These are phyloP conservation scores for Musa troglodytarum DNA, from an alignment of 176 grass and related monocot species.

Conservation along the genomic window DNA sequence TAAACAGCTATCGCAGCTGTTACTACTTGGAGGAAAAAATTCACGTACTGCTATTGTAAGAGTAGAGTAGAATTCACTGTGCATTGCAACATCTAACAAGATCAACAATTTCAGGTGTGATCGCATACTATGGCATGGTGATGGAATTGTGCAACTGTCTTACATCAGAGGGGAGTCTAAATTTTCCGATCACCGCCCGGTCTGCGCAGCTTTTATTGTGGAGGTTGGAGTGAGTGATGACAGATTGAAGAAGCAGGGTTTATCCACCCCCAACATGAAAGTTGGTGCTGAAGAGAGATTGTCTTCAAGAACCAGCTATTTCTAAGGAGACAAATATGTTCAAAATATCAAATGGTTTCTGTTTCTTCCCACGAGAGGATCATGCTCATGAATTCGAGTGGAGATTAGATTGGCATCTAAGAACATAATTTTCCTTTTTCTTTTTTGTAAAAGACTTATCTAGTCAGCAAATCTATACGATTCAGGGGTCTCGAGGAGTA, in stretches of 20 bases:
- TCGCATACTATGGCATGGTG: slow-evolving; percentile 73
- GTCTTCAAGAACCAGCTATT: slow-evolving; percentile 6
- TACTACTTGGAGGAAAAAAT: no score
- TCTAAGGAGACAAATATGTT: background rate
- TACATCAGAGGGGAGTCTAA: slow-evolving; percentile 82
- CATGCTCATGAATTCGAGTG: no score
- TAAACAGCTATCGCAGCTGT: no score
- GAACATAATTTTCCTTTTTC: no score
- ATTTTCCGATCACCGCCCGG: slow-evolving; percentile 85
- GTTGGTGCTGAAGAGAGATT: slow-evolving; percentile 67
- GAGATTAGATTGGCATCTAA: no score
- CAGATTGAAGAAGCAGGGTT: slow-evolving; percentile 24
- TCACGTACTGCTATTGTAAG: no score
- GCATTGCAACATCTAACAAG: background rate
- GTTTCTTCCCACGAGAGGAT: no score
- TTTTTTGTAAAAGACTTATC: no score
- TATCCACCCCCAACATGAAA: slow-evolving; percentile 60
- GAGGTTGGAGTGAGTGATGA: slow-evolving; percentile 42
- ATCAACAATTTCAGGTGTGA: slow-evolving; percentile 50
- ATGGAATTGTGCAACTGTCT: slow-evolving; percentile 75
- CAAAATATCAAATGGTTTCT: background rate
- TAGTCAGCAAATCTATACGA: no score
- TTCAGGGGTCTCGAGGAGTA: no score
- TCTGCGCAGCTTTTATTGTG: slow-evolving; percentile 57
- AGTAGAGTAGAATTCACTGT: no score